phyloP scores from a whole-genome alignment of 768 basidiomycete species.

The Pleurotus eryngii region DNA sequence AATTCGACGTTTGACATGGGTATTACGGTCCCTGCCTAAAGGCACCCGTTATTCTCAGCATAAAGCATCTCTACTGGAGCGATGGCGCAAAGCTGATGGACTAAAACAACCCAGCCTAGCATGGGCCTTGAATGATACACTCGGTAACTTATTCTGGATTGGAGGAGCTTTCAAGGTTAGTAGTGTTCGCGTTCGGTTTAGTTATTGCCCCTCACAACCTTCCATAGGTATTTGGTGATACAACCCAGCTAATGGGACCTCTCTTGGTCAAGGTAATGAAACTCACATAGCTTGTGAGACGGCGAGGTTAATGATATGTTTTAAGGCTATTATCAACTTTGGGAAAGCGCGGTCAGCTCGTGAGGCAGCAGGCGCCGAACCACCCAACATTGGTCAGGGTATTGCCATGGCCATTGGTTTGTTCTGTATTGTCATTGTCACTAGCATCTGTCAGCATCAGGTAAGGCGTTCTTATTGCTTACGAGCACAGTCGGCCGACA shows the following conservation, averaged over 20 bases:
- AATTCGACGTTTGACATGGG: constrained; percentile 38
- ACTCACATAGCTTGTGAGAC: not conserved
- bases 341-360: constrained; percentile 45
- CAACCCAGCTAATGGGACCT: constrained; percentile 59
- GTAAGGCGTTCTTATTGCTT: constrained; percentile 22
- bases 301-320: not conserved
- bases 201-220: constrained; percentile 8
- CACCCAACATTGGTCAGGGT: constrained; percentile 48
- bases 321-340: constrained; percentile 58
- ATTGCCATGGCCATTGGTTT: constrained; percentile 58
- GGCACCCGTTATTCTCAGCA: constrained; percentile 23
- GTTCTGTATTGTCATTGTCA: constrained; percentile 42
- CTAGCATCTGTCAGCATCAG: constrained; percentile 63
- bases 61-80: constrained; percentile 28
- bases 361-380: constrained; percentile 26
- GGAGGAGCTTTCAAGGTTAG: constrained; percentile 59
- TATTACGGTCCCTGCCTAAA: constrained; percentile 24
- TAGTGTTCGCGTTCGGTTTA: not conserved
- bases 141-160: constrained; percentile 59
- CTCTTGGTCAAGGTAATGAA: constrained; percentile 50
- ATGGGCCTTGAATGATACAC: constrained; percentile 59
- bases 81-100: constrained; percentile 45
- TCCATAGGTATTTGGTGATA: constrained; percentile 55
- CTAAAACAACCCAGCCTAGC: constrained; percentile 48
- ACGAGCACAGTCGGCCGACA: too few species aligned